Evolutionary conservation across 164 flowering plant genomes (phyloP).

Genomic region (Berberis vulgaris): DNA sequence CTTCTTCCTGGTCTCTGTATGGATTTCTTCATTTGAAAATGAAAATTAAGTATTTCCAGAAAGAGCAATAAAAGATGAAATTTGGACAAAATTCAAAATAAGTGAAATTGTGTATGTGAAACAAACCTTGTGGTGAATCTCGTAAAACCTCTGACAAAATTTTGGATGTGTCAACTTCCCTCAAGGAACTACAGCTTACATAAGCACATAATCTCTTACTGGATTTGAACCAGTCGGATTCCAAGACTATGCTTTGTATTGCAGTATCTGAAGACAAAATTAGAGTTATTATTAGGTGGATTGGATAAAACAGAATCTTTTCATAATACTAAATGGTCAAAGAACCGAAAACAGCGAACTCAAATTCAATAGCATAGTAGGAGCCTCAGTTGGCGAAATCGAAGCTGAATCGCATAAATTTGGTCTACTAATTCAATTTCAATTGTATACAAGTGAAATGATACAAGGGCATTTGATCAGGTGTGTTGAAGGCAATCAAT

Average conservation of each 20-base stretch:
- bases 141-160: slow-evolving; percentile 50
- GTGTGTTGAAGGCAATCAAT: too few relatives aligned
- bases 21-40: slow-evolving; percentile 33
- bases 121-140: slow-evolving; percentile 36
- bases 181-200: slow-evolving; percentile 71
- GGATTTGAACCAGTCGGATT: slow-evolving; percentile 82
- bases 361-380: too few relatives aligned
- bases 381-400: too few relatives aligned
- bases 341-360: too few relatives aligned
- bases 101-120: neutral
- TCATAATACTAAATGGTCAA: too few relatives aligned
- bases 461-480: too few relatives aligned
- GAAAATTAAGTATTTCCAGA: slow-evolving; percentile 3
- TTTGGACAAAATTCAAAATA: neutral
- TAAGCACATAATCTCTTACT: slow-evolving; percentile 83
- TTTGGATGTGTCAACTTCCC: slow-evolving; percentile 83
- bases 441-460: too few relatives aligned
- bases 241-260: slow-evolving; percentile 61
- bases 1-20: slow-evolving; percentile 34
- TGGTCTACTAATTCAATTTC: too few relatives aligned
- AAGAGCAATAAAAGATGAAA: neutral
- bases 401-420: too few relatives aligned
- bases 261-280: slow-evolving; percentile 45
- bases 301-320: too few relatives aligned
- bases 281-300: neutral